A percentile compares a stretch with the other conserved stretches of the same genome.
These are phyloP conservation scores for Aspergillus campestris DNA, from an alignment of 495 filamentous ascomycete species.

Conservation along the genomic window DNA sequence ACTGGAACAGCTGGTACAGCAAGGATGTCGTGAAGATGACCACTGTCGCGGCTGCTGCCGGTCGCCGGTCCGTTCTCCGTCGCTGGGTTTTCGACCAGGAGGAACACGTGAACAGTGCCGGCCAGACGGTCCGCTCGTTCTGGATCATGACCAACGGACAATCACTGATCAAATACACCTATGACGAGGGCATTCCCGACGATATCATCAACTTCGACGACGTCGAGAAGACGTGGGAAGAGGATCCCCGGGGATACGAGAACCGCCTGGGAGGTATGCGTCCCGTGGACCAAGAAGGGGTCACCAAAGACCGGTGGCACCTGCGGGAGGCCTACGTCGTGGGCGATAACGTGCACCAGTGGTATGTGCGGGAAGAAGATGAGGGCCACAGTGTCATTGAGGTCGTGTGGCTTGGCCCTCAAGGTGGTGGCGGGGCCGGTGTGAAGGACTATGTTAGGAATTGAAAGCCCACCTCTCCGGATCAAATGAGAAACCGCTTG, in stretches of 20 bases:
- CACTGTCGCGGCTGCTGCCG: constrained; percentile 45
- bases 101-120: constrained; percentile 31
- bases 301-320: constrained; percentile 40
- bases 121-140: constrained; percentile 35
- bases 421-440: constrained; percentile 36
- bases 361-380: constrained; percentile 40
- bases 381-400: constrained; percentile 41
- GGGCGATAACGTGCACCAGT: constrained; percentile 41
- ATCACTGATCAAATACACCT: constrained; percentile 47
- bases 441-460: constrained; percentile 20
- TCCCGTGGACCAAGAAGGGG: constrained; percentile 30
- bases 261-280: constrained; percentile 46
- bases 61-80: constrained; percentile 52
- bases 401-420: constrained; percentile 42
- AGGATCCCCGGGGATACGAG: constrained; percentile 41
- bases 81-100: constrained; percentile 53
- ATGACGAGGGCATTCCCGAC: constrained; percentile 32
- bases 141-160: constrained; percentile 56
- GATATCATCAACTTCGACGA: constrained; percentile 45
- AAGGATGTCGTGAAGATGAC: constrained; percentile 53
- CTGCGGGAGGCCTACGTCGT: constrained; percentile 34
- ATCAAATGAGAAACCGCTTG: constrained; percentile 9
- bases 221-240: constrained; percentile 56
- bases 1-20: constrained; percentile 52
- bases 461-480: constrained; percentile 5